Base-by-base conservation (phyloP, 208 protist genomes). In the Giardia duodenalis region DNA sequence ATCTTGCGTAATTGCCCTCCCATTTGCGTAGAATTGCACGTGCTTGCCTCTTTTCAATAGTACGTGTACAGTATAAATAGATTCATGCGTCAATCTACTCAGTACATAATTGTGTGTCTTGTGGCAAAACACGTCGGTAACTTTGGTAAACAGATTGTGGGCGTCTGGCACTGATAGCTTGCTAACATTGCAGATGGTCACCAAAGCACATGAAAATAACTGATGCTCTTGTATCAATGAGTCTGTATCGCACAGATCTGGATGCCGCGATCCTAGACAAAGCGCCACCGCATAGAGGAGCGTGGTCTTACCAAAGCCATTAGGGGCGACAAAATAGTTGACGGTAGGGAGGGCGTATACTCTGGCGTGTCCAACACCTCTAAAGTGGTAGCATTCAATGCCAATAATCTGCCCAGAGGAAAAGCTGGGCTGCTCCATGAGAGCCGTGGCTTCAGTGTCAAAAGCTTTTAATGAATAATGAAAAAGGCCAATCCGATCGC, bases 271-370 rank as follows among this genome's bases (percentile, higher is more conserved):
- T 19, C 86, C 86, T n/a, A 89, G 42, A 45, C 86, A 89, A 46
- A 89, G 42, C 4, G 86, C 86, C 4, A 89, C 44, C 4, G 22
- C 86, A 19, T 89, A 89, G 10, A 89, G 44, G 42, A 89, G 4
- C 4, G 39, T 46, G 10, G 22, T 89, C 42, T 89, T 89, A 19
- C 86, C 86, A n/a, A 46, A 19, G 10, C 86, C 86, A 89, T 89
- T 89, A 45, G 86, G 86, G 4, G 86, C 86, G 4, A 89, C 4
- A 46, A 89, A 89, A 45, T 46, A 89, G 42, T 89, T 89, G 42
- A 89, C 44, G 4, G 22, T 19, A 19, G 86, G 86, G 4, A 4
- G 4, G 42, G 42, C 22, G 42, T 46, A 19, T 45, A 89, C 44
- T n/a, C 42, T 4, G 4, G 44, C 19, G 22, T 89, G 86, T 44